Evolutionary conservation across 495 filamentous ascomycete species (phyloP).

Genomic region (Penicillium daleae): DNA sequence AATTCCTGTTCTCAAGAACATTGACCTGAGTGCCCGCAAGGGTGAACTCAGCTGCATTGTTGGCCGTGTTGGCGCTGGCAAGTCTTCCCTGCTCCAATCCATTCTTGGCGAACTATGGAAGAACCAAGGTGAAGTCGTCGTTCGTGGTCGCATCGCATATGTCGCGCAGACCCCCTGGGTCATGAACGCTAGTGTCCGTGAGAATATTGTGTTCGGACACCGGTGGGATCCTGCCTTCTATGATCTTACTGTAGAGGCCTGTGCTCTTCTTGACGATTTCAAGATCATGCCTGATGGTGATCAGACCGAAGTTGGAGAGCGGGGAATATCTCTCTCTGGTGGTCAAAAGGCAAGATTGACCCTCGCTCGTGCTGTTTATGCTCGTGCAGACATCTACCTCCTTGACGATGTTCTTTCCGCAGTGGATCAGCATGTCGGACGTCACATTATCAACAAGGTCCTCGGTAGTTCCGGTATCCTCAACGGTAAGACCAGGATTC

Average conservation of each 20-base stretch:
- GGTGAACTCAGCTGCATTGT: slow-evolving; percentile 92
- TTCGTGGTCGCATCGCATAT: slow-evolving; percentile 84
- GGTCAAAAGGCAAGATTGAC: slow-evolving; percentile 96
- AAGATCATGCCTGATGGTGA: slow-evolving; percentile 92
- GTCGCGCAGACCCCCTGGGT: slow-evolving; percentile 94
- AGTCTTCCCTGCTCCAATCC: slow-evolving; percentile 87
- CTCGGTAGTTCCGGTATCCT: slow-evolving; percentile 85
- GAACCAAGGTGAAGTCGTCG: slow-evolving; percentile 76
- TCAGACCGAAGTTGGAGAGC: slow-evolving; percentile 93
- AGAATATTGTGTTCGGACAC: slow-evolving; percentile 98
- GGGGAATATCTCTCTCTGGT: slow-evolving; percentile 95
- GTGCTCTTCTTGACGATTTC: slow-evolving; percentile 91
- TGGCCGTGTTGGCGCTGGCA: slow-evolving; percentile 92
- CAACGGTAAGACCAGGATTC: slow-evolving; percentile 82
- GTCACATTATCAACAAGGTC: slow-evolving; percentile 92
- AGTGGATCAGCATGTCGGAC: slow-evolving; percentile 96
- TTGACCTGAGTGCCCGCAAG: slow-evolving; percentile 85
- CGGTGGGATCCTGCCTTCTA: slow-evolving; percentile 95
- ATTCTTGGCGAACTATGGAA: slow-evolving; percentile 93
- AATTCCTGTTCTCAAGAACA: slow-evolving; percentile 66
- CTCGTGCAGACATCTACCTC: slow-evolving; percentile 94
- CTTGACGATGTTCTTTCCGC: slow-evolving; percentile 94
- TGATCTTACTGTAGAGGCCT: slow-evolving; percentile 90
- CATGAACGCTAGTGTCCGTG: slow-evolving; percentile 95
- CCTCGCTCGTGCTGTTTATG: slow-evolving; percentile 95